A percentile compares a stretch with the other conserved stretches of the same genome.
Conservation (phyloP, 2,329 filamentous ascomycete genomes). For the Metarhizium album region DNA sequence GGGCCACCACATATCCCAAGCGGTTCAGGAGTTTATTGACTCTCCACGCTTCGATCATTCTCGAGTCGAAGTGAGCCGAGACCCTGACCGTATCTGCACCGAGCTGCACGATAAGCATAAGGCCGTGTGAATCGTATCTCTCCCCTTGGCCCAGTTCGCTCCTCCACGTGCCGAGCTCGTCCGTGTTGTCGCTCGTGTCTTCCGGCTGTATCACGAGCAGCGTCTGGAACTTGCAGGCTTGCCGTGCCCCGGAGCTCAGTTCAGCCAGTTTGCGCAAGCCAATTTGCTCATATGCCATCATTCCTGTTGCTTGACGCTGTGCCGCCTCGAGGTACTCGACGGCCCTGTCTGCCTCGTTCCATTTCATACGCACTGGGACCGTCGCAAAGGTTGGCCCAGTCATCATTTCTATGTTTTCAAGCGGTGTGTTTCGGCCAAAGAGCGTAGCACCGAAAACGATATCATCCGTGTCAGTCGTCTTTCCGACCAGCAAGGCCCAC, state of each 20-base stretch:
- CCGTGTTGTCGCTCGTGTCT: background rate
- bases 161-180: background rate
- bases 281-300: background rate
- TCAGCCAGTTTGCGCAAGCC: background rate
- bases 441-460: conserved; percentile 1
- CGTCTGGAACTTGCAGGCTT: background rate
- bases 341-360: background rate
- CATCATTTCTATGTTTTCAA: background rate
- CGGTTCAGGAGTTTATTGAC: background rate
- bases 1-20: background rate
- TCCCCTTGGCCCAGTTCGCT: background rate
- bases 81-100: background rate
- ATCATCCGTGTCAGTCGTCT: background rate
- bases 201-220: background rate
- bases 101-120: background rate
- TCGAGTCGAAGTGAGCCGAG: background rate
- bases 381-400: background rate
- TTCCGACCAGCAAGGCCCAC: background rate
- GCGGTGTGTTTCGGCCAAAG: background rate
- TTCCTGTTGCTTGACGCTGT: background rate
- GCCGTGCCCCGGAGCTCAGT: background rate
- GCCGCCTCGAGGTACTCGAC: background rate
- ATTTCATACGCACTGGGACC: background rate
- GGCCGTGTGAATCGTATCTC: background rate
- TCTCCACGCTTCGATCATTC: background rate